Base-by-base conservation (phyloP, 495 filamentous ascomycete genomes). In the Penicillium crystallinum region DNA sequence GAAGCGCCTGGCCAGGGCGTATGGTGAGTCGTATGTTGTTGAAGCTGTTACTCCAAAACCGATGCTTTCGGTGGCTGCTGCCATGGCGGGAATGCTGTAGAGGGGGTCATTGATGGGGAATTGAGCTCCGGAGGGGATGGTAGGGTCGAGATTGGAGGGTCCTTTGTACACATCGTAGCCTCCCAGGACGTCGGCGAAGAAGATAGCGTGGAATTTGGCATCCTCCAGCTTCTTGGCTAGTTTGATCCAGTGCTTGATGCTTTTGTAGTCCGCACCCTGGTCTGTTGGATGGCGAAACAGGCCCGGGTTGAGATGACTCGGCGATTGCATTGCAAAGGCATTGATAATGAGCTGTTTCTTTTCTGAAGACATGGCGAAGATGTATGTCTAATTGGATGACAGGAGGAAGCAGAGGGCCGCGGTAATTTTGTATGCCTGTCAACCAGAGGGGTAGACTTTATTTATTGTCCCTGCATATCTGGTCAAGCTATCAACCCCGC, bases 121-220 rank as follows among this genome's bases (percentile, higher is more conserved):
- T 61, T 88, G 83, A 0, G 84, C 80, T 12, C 77, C 84, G 15
- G 82, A 75, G 44, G 76, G 66, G 53, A 85, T 79, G 3, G 81
- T 78, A 1, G 83, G 78, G 29, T 77, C 72, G 1, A 85, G 67
- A 15, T 80, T 81, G 3, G 70, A 65, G 4, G 77, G 77, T 0
- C 77, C 77, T 12, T 73, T 75, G 69, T 87, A 88, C 23, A 86
- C 81, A 57, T 88, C 84, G 67, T 88, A 86, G 61, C 81, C 82
- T 14, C 73, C 73, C 9, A 71, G 58, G 18, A 73, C 73, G 47
- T 78, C 75, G 35, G 78, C 77, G 49, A 81, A 75, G 68, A 81
- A 81, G 56, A 81, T 79, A 39, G 73, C 77, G 36, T 78, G 76
- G 63, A 81, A 78, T 40, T 76, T 76, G 54, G 73, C 75, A 15